Conservation (phyloP, 306 rosid genomes). For the Dicorynia guianensis region DNA sequence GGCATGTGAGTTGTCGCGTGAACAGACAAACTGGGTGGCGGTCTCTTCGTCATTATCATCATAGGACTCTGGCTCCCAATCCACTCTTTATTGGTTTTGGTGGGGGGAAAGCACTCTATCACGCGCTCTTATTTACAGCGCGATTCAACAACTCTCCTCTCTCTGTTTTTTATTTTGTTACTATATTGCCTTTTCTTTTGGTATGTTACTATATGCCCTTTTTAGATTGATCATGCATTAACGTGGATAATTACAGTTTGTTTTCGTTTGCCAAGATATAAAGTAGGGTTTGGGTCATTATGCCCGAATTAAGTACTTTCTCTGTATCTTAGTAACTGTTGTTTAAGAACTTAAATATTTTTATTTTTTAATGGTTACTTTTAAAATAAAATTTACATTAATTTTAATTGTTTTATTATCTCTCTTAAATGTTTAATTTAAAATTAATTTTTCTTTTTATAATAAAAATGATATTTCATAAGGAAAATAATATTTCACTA, state of each 20-base stretch:
- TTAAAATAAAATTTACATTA: no score
- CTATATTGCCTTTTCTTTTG: no score
- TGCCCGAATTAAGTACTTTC: slow-evolving; percentile 40
- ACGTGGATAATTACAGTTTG: not conserved
- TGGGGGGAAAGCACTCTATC: not conserved
- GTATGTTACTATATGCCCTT: no score
- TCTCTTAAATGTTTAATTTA: no score
- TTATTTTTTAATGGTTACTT: no score
- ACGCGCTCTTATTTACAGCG: slow-evolving; percentile 9
- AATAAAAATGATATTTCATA: no score
- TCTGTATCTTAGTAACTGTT: no score
- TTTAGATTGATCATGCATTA: not conserved
- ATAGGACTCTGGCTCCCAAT: slow-evolving; percentile 55
- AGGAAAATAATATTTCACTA: no score
- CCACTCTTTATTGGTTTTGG: slow-evolving; percentile 34
- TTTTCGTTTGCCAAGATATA: slow-evolving; percentile 32
- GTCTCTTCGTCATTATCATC: slow-evolving; percentile 43
- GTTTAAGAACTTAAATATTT: slow-evolving; percentile 12
- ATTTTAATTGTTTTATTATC: no score
- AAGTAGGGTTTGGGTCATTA: slow-evolving; percentile 21
- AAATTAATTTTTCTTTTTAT: no score
- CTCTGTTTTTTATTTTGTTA: not conserved
- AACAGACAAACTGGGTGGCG: slow-evolving; percentile 34
- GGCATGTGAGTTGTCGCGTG: slow-evolving; percentile 65
- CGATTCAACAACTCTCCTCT: not conserved